Evolutionary conservation across 139 green algal species (phyloP).

Genomic region (Dunaliella primolecta): DNA sequence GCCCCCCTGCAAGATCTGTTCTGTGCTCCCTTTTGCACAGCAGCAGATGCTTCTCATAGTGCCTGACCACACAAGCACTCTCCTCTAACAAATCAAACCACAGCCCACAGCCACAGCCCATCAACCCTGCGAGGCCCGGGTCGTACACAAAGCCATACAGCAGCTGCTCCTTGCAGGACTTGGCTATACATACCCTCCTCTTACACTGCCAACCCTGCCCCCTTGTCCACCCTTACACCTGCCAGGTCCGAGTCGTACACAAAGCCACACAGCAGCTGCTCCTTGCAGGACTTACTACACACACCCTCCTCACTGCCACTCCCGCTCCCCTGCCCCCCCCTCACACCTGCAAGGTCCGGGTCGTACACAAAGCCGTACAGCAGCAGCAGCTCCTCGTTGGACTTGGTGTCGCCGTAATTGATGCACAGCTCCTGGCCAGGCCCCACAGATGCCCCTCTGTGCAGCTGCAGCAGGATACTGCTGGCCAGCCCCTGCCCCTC

Average conservation of each 20-base stretch:
- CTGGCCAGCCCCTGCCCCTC: background rate
- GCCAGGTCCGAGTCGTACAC: slow-evolving; percentile 59
- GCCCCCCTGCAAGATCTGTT: too few species aligned
- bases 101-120: too few species aligned
- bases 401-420: slow-evolving; percentile 49
- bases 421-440: slow-evolving; percentile 61
- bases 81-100: too few species aligned
- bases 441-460: slow-evolving; percentile 7
- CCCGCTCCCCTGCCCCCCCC: too few species aligned
- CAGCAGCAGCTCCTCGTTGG: slow-evolving; percentile 84
- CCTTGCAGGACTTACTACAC: slow-evolving; percentile 76
- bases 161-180: slow-evolving; percentile 81
- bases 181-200: too few species aligned
- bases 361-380: slow-evolving; percentile 76
- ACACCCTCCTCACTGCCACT: too few species aligned
- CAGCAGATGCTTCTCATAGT: too few species aligned
- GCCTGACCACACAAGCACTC: too few species aligned
- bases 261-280: slow-evolving; percentile 87
- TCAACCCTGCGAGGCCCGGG: slow-evolving; percentile 63
- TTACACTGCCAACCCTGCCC: too few species aligned
- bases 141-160: slow-evolving; percentile 79
- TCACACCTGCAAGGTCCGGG: slow-evolving; percentile 67
- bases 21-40: too few species aligned
- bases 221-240: too few species aligned
- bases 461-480: slow-evolving; percentile 31